A percentile compares a stretch with the other conserved stretches of the same genome.
phyloP scores from a whole-genome alignment of 176 grass and related monocot genomes.

The Eleusine indica region DNA sequence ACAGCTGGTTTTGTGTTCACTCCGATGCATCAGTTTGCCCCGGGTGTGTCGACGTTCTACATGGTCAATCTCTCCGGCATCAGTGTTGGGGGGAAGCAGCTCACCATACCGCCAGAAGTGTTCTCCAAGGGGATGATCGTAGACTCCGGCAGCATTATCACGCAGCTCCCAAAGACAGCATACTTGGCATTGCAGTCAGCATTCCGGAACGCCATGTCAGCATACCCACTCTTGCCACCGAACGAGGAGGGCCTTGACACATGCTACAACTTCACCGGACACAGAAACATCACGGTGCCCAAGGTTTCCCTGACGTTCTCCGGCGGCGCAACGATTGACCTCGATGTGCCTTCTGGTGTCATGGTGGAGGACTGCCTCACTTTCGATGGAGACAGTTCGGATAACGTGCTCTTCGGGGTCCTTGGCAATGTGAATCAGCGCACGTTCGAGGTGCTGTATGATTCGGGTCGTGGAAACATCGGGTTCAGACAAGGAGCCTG shows the following conservation, averaged over 20 bases:
- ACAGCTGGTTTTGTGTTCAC: conserved; percentile 35
- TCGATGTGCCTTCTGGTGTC: conserved; percentile 49
- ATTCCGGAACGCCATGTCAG: conserved; percentile 52
- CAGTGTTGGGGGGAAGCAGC: conserved; percentile 44
- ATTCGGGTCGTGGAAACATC: conserved; percentile 36
- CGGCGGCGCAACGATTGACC: conserved; percentile 24
- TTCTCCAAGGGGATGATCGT: conserved; percentile 49
- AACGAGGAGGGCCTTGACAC: conserved; percentile 8
- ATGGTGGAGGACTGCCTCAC: conserved; percentile 61
- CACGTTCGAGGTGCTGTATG: conserved; percentile 62
- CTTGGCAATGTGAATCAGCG: conserved; percentile 74
- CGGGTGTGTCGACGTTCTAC: conserved; percentile 45
- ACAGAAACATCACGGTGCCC: conserved; percentile 43
- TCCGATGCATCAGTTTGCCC: conserved; percentile 28
- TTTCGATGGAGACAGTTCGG: conserved; percentile 2
- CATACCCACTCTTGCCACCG: conserved; percentile 34
- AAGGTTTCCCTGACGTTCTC: conserved; percentile 41
- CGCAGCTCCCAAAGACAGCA: conserved; percentile 44
- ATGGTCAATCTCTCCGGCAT: conserved; percentile 42
- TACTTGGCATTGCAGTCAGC: conserved; percentile 54
- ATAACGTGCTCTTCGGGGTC: not conserved
- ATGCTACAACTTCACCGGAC: conserved; percentile 57
- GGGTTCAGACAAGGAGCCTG: conserved; percentile 57
- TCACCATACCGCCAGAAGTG: conserved; percentile 26
- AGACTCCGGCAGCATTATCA: conserved; percentile 64